These are phyloP conservation scores for Mollisia scopiformis DNA, from an alignment of 2,329 filamentous ascomycete genomes.

Conservation along the genomic window DNA sequence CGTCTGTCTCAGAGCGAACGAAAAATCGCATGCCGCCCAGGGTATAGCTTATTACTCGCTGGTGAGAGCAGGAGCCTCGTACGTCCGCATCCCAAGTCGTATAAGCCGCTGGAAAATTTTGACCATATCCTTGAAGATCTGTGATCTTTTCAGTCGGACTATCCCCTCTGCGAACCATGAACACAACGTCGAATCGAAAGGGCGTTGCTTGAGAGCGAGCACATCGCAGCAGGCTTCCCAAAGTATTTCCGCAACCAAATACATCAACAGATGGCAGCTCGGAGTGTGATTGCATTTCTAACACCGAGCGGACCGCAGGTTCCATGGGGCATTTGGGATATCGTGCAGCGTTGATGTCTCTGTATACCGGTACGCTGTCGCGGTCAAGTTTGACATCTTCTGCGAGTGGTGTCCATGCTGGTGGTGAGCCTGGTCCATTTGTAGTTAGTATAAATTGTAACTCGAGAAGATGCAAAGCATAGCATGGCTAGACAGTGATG, in stretches of 20 bases:
- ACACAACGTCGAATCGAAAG: slow-evolving; percentile 64
- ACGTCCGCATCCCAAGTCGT: slow-evolving; percentile 63
- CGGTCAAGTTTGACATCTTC: slow-evolving; percentile 39
- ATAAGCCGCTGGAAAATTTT: slow-evolving; percentile 68
- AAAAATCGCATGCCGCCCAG: slow-evolving; percentile 56
- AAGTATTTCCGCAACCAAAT: slow-evolving; percentile 61
- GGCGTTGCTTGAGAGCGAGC: slow-evolving; percentile 43
- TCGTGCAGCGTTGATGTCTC: slow-evolving; percentile 47
- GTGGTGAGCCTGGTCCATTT: slow-evolving; percentile 47
- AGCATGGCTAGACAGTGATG: no score
- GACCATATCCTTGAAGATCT: slow-evolving; percentile 62
- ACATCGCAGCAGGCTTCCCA: slow-evolving; percentile 65
- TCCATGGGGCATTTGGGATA: slow-evolving; percentile 44
- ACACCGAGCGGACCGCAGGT: slow-evolving; percentile 42
- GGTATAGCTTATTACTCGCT: slow-evolving; percentile 61
- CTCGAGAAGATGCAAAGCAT: no score
- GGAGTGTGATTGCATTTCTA: slow-evolving; percentile 43
- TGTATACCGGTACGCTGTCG: slow-evolving; percentile 45
- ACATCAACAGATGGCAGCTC: slow-evolving; percentile 49
- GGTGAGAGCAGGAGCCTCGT: slow-evolving; percentile 60
- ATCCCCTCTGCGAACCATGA: slow-evolving; percentile 65
- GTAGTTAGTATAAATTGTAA: neutral
- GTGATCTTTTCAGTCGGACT: slow-evolving; percentile 58
- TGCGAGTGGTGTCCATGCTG: slow-evolving; percentile 50
- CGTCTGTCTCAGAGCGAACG: slow-evolving; percentile 62